phyloP scores from a whole-genome alignment of 352 stramenopile genomes.

The Globisporangium radiosum region DNA sequence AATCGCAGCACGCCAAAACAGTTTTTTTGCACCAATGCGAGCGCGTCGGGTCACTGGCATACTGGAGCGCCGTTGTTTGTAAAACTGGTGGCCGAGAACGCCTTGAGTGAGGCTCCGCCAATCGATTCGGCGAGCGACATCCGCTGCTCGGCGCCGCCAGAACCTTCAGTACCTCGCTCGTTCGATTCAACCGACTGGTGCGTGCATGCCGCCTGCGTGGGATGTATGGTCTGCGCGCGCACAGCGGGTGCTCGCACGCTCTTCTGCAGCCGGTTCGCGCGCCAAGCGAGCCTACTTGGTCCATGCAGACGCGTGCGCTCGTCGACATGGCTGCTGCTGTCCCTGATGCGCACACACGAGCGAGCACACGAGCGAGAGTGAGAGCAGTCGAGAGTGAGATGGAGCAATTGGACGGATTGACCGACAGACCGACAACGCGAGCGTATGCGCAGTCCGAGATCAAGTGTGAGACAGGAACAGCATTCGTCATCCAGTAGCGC shows the following conservation, averaged over 20 bases:
- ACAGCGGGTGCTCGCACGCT: no score
- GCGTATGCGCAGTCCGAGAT: background rate
- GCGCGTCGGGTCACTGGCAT: no score
- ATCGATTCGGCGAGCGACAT: conserved; percentile 11
- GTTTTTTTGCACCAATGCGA: no score
- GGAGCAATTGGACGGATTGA: background rate
- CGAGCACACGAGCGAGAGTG: background rate
- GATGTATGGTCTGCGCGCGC: background rate
- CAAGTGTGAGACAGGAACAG: background rate
- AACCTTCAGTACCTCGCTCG: conserved; percentile 83
- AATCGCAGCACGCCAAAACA: no score
- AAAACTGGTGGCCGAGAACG: no score
- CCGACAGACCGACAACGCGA: background rate
- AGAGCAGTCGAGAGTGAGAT: background rate
- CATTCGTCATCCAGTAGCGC: background rate
- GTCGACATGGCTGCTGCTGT: background rate
- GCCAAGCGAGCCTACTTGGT: background rate
- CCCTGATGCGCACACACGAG: background rate
- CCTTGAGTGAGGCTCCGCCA: no score
- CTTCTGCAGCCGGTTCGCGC: background rate
- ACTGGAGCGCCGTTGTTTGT: no score
- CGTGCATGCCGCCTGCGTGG: conserved; percentile 22
- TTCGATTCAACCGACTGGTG: conserved; percentile 87
- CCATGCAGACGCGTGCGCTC: background rate
- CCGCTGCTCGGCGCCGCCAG: conserved; percentile 27